phyloP scores from a whole-genome alignment of 805 yeast species.

The Saccharomycopsis fodiens region DNA sequence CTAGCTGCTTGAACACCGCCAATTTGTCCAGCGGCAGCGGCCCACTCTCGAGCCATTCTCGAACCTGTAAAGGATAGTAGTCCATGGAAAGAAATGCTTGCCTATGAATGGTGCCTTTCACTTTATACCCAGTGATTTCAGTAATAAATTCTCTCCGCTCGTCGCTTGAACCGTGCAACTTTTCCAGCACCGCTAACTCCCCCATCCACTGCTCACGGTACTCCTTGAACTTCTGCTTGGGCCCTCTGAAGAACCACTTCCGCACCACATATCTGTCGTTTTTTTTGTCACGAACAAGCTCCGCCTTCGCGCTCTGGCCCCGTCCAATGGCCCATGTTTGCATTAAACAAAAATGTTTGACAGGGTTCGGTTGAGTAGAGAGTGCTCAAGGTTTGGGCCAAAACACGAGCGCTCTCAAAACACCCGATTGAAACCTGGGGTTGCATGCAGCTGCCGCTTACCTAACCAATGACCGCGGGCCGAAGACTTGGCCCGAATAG shows the following conservation, averaged over 20 bases:
- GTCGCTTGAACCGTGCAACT: background rate
- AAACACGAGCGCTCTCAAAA: too few species aligned
- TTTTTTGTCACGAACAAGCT: slow-evolving; percentile 2
- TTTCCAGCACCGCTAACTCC: background rate
- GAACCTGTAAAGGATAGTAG: slow-evolving; percentile 14
- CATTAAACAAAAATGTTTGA: too few species aligned
- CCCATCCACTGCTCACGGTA: slow-evolving; percentile 4
- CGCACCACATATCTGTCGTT: background rate
- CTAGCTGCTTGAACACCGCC: slow-evolving; percentile 58
- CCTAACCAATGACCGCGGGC: too few species aligned
- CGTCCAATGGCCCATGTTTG: slow-evolving; percentile 7
- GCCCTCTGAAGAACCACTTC: background rate
- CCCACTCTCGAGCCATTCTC: slow-evolving; percentile 1
- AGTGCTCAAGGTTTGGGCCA: too few species aligned
- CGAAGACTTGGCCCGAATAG: too few species aligned
- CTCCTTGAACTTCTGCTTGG: background rate
- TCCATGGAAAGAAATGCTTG: slow-evolving; percentile 8
- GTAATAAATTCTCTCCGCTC: background rate
- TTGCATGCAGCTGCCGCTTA: too few species aligned
- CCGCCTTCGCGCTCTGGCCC: slow-evolving; percentile 14
- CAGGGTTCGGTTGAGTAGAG: too few species aligned
- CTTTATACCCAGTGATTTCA: background rate
- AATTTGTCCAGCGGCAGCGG: slow-evolving; percentile 7
- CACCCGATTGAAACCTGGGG: too few species aligned
- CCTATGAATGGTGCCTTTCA: background rate